These are phyloP conservation scores for Trametes punicea DNA, from an alignment of 768 basidiomycete species.

Conservation along the genomic window DNA sequence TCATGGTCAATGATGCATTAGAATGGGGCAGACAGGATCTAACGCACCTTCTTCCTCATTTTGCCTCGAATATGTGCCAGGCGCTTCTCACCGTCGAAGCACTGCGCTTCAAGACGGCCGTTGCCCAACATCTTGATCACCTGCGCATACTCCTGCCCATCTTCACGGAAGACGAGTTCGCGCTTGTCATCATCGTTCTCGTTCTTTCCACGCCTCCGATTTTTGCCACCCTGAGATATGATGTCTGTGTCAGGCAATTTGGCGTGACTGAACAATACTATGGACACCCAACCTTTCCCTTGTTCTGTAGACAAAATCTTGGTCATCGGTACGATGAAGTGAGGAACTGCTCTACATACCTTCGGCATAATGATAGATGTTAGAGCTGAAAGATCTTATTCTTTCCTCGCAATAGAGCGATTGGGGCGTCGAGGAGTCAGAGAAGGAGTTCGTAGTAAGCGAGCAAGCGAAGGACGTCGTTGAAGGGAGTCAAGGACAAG, in stretches of 20 bases:
- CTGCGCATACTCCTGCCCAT: constrained; percentile 98
- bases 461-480: neutral
- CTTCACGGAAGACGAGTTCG: constrained; percentile 97
- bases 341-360: constrained; percentile 31
- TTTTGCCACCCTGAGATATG: constrained; percentile 86
- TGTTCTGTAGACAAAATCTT: constrained; percentile 46
- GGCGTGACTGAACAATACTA: neutral
- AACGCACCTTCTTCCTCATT: constrained; percentile 95
- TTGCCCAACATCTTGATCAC: constrained; percentile 99
- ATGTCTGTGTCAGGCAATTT: neutral
- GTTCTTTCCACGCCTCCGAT: constrained; percentile 99
- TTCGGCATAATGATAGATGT: constrained; percentile 44
- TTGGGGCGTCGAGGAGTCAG: neutral
- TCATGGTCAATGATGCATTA: neutral
- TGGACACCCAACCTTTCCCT: constrained; percentile 60
- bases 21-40: neutral
- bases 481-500: constrained; percentile 5
- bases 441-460: neutral
- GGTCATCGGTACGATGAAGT: constrained; percentile 18
- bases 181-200: constrained; percentile 99
- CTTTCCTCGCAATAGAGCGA: neutral
- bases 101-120: constrained; percentile 91
- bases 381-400: neutral
- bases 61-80: constrained; percentile 98
- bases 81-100: constrained; percentile 98